Conservation (phyloP, 495 filamentous ascomycete genomes). For the Immersiella caudata region DNA sequence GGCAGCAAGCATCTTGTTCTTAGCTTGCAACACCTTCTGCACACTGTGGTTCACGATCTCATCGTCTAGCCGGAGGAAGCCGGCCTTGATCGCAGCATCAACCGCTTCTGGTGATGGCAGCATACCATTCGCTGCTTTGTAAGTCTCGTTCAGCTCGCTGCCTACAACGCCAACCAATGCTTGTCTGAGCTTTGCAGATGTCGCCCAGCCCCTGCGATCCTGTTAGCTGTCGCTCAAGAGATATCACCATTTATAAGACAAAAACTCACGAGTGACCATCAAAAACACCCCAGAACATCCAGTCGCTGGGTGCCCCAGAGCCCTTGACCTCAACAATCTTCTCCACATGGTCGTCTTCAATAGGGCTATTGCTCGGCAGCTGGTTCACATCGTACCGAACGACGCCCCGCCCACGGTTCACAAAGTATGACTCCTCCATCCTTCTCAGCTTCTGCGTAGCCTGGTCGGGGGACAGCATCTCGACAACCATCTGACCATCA, state of each 20-base stretch:
- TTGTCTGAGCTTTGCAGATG: slow-evolving; percentile 92
- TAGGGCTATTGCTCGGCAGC: slow-evolving; percentile 93
- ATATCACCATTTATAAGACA: not conserved
- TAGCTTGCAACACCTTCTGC: slow-evolving; percentile 81
- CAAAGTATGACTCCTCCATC: slow-evolving; percentile 87
- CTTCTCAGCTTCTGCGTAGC: slow-evolving; percentile 84
- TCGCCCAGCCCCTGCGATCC: slow-evolving; percentile 84
- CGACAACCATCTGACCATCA: slow-evolving; percentile 78
- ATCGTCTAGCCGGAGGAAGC: slow-evolving; percentile 84
- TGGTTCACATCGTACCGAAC: slow-evolving; percentile 96
- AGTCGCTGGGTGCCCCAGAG: slow-evolving; percentile 69
- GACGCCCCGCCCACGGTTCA: slow-evolving; percentile 88
- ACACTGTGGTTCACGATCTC: slow-evolving; percentile 92
- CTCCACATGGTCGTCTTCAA: slow-evolving; percentile 97
- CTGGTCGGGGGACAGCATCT: slow-evolving; percentile 96
- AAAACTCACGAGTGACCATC: slow-evolving; percentile 85
- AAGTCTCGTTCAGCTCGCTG: slow-evolving; percentile 90
- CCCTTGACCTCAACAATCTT: slow-evolving; percentile 80
- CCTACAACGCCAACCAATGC: slow-evolving; percentile 89
- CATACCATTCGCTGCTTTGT: slow-evolving; percentile 69
- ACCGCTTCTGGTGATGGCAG: slow-evolving; percentile 74
- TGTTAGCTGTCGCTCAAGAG: slow-evolving; percentile 29
- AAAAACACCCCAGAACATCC: slow-evolving; percentile 99
- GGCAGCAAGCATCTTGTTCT: slow-evolving; percentile 82
- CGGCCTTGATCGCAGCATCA: slow-evolving; percentile 88